phyloP scores from a whole-genome alignment of 306 rosid species.

The Rosa multiflora region DNA sequence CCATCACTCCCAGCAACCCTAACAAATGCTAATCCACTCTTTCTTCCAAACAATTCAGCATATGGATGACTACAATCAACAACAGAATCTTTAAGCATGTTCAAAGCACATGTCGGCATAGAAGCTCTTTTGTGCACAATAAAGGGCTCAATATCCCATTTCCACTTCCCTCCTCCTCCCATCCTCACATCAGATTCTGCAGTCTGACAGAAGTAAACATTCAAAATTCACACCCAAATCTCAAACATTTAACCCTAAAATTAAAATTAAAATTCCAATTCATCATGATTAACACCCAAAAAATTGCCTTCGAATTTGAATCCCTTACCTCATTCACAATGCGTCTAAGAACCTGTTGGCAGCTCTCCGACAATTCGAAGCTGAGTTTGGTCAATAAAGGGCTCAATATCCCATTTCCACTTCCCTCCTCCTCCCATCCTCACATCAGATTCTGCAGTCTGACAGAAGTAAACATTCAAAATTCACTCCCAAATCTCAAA shows the following conservation, averaged over 20 bases:
- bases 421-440: slow-evolving; percentile 34
- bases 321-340: not conserved
- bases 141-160: slow-evolving; percentile 47
- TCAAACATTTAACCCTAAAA: not conserved
- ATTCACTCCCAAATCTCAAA: slow-evolving; percentile 18
- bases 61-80: slow-evolving; percentile 55
- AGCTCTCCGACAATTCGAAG: slow-evolving; percentile 44
- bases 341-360: slow-evolving; percentile 4
- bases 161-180: slow-evolving; percentile 36
- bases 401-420: slow-evolving; percentile 41
- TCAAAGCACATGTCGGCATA: slow-evolving; percentile 42
- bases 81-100: slow-evolving; percentile 66
- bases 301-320: not conserved
- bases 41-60: slow-evolving; percentile 47
- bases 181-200: slow-evolving; percentile 30
- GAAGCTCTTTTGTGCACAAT: slow-evolving; percentile 48
- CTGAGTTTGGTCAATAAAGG: slow-evolving; percentile 41
- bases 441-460: slow-evolving; percentile 44
- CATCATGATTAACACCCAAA: not conserved
- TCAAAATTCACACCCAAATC: slow-evolving; percentile 19
- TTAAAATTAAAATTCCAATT: not conserved
- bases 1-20: slow-evolving; percentile 20
- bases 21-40: slow-evolving; percentile 40
- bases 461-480: slow-evolving; percentile 8
- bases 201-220: slow-evolving; percentile 34